These are phyloP conservation scores for Neonectria sp. DNA, from an alignment of 2,329 filamentous ascomycete species.

Conservation along the genomic window DNA sequence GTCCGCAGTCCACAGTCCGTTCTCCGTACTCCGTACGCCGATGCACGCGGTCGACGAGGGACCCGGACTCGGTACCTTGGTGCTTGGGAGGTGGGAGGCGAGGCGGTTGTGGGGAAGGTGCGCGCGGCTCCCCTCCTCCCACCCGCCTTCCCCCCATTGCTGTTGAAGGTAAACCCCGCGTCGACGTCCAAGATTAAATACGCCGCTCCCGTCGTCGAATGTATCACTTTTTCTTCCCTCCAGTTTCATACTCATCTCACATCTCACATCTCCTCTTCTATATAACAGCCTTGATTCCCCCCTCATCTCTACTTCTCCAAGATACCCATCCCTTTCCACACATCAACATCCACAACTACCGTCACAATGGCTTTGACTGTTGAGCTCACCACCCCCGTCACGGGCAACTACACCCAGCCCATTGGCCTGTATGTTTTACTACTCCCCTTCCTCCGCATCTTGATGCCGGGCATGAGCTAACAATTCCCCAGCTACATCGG, in stretches of 20 bases:
- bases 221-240: constrained; percentile 30
- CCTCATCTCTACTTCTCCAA: constrained; percentile 23
- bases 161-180: constrained; percentile 41
- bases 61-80: constrained; percentile 17
- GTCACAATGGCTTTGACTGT: constrained; percentile 59
- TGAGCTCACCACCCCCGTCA: constrained; percentile 78
- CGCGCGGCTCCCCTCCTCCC: constrained; percentile 37
- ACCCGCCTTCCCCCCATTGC: constrained; percentile 23
- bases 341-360: constrained; percentile 32
- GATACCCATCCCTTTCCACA: constrained; percentile 43
- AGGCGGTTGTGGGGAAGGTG: constrained; percentile 48
- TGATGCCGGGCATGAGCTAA: background rate
- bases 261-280: constrained; percentile 36
- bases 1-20: background rate
- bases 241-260: constrained; percentile 46
- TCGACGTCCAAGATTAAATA: constrained; percentile 47
- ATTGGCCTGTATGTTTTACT: constrained; percentile 70
- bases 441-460: background rate
- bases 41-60: constrained; percentile 9
- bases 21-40: constrained; percentile 12
- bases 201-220: constrained; percentile 40
- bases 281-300: constrained; percentile 35
- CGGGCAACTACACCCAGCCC: constrained; percentile 72
- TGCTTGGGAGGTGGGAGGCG: constrained; percentile 33
- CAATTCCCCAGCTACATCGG: constrained; percentile 81